Evolutionary conservation across 345 rosid species (phyloP).

Genomic region (Eucalyptus melliodora): DNA sequence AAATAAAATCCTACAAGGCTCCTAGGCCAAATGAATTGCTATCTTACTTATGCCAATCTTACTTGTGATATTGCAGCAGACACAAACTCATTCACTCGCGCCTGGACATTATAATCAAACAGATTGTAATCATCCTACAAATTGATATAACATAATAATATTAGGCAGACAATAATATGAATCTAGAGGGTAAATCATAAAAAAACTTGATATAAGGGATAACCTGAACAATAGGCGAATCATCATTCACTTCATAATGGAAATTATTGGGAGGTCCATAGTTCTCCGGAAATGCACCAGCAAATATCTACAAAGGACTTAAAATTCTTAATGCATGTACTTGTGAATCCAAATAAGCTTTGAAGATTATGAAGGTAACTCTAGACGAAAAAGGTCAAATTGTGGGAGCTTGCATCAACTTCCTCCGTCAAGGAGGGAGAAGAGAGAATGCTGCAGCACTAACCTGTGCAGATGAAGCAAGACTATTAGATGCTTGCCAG

Average conservation of each 20-base stretch:
- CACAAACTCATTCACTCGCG: neutral
- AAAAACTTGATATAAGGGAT: neutral
- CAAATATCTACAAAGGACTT: neutral
- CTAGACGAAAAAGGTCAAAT: neutral
- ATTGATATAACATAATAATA: neutral
- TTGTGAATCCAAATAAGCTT: neutral
- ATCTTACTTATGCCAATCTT: neutral
- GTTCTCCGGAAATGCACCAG: neutral
- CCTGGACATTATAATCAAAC: neutral
- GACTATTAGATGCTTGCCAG: slow-evolving; percentile 81
- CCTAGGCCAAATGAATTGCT: neutral
- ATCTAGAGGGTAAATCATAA: neutral
- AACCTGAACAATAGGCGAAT: neutral
- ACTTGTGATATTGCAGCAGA: neutral
- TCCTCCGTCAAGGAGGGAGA: neutral
- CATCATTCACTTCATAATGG: neutral
- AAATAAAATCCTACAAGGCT: neutral
- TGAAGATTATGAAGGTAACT: neutral
- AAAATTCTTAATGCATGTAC: neutral
- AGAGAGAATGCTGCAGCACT: neutral
- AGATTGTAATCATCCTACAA: neutral
- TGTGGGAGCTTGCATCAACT: neutral
- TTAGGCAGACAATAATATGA: neutral
- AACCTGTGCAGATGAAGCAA: slow-evolving; percentile 81
- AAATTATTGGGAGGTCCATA: neutral